phyloP scores from a whole-genome alignment of 2,329 filamentous ascomycete species.

The Aspergillus latus region DNA sequence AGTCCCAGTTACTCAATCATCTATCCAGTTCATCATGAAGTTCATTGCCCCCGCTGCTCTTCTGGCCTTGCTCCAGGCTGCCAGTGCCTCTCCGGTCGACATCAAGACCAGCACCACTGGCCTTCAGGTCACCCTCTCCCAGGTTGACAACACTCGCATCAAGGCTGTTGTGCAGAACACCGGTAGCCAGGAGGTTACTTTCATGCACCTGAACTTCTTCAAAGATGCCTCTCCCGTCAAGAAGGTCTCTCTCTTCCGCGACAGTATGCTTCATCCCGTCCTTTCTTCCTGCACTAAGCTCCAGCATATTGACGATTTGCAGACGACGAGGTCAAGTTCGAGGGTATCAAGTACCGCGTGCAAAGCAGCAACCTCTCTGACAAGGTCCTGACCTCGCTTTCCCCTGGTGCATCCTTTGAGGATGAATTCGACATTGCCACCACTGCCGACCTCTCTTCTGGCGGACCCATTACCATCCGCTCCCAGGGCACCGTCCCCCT shows the following conservation, averaged over 20 bases:
- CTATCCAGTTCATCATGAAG: slow-evolving; percentile 19
- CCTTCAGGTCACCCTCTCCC: slow-evolving; percentile 35
- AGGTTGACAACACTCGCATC: slow-evolving; percentile 34
- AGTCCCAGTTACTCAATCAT: background rate
- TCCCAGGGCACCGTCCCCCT: slow-evolving; percentile 49
- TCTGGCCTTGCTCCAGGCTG: slow-evolving; percentile 23
- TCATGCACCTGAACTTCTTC: slow-evolving; percentile 41
- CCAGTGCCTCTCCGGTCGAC: slow-evolving; percentile 21
- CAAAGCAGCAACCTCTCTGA: slow-evolving; percentile 28
- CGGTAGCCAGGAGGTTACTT: slow-evolving; percentile 32
- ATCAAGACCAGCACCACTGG: slow-evolving; percentile 15
- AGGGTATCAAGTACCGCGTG: slow-evolving; percentile 33
- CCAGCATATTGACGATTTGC: background rate
- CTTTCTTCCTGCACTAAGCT: background rate
- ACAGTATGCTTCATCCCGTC: slow-evolving; percentile 24
- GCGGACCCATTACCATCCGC: slow-evolving; percentile 58
- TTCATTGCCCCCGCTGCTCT: slow-evolving; percentile 24
- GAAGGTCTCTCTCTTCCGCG: slow-evolving; percentile 35
- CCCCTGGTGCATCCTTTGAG: slow-evolving; percentile 29
- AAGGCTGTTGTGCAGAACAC: slow-evolving; percentile 39
- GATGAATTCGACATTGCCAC: slow-evolving; percentile 39
- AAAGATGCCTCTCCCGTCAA: slow-evolving; percentile 35
- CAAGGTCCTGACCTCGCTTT: slow-evolving; percentile 33
- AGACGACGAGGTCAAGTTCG: slow-evolving; percentile 34
- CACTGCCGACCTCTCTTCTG: slow-evolving; percentile 43